phyloP scores from a whole-genome alignment of 345 rosid species.

The Aegle marmelos region DNA sequence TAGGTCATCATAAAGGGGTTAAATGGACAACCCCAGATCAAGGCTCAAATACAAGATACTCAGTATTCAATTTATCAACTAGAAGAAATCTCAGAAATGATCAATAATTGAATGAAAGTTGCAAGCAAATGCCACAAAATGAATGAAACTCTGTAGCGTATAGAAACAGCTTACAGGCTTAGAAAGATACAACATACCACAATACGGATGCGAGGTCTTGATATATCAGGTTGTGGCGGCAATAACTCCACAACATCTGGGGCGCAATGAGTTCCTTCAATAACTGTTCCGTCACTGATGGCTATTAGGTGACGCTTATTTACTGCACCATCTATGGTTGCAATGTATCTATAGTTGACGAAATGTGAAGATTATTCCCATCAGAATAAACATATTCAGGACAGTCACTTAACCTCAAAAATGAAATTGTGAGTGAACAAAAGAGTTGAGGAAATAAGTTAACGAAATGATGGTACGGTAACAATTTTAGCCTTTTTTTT shows the following conservation, averaged over 20 bases:
- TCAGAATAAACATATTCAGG: not conserved
- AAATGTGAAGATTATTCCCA: not conserved
- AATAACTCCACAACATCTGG: conserved; percentile 91
- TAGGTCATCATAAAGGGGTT: not conserved
- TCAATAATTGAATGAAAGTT: not conserved
- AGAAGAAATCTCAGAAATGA: not conserved
- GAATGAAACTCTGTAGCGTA: not conserved
- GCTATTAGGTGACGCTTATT: conserved; percentile 62
- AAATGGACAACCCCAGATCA: not conserved
- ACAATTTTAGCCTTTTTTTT: not conserved
- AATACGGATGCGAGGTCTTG: conserved; percentile 73
- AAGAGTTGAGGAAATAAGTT: not conserved
- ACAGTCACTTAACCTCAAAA: not conserved
- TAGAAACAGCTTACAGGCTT: not conserved
- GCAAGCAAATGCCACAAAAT: not conserved
- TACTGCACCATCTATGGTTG: conserved; percentile 66
- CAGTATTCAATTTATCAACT: not conserved
- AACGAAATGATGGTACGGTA: not conserved
- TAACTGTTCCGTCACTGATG: conserved; percentile 65
- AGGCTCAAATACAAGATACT: not conserved
- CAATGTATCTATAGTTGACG: conserved; percentile 63
- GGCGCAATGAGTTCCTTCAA: conserved; percentile 74
- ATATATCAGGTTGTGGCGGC: conserved; percentile 64
- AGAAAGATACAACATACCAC: conserved; percentile 53
- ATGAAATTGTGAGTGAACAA: not conserved